Conservation (phyloP, 305 asterid genomes). For the Plantago coronopus region DNA sequence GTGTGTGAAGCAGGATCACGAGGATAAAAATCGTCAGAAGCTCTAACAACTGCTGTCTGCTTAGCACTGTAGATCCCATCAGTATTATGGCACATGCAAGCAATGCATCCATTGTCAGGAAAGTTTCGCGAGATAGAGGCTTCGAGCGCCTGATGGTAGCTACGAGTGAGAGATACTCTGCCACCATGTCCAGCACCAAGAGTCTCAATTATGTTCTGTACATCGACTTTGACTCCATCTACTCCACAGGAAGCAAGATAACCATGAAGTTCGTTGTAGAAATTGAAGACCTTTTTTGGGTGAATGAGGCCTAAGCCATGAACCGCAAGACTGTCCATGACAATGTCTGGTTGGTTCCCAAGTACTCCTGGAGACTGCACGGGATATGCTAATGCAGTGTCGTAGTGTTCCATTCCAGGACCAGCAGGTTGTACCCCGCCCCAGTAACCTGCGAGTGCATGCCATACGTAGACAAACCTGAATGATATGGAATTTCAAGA, state of each 20-base stretch:
- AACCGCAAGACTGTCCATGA: conserved; percentile 90
- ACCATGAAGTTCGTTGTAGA: conserved; percentile 89
- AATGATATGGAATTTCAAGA: no score
- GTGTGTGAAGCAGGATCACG: conserved; percentile 98
- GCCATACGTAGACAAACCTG: conserved; percentile 91
- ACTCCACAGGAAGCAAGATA: conserved; percentile 91
- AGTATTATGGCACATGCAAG: conserved; percentile 97
- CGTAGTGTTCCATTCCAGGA: conserved; percentile 91
- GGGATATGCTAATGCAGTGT: conserved; percentile 77
- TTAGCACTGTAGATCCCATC: conserved; percentile 80
- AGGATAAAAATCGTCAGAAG: conserved; percentile 93
- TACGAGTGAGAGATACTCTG: conserved; percentile 85
- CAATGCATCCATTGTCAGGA: conserved; percentile 78
- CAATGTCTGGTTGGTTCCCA: conserved; percentile 97
- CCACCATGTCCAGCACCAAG: conserved; percentile 99
- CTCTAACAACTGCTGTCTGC: conserved; percentile 85
- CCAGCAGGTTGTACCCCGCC: conserved; percentile 94
- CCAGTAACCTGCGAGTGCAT: conserved; percentile 98
- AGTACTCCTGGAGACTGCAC: conserved; percentile 90
- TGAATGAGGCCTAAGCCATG: conserved; percentile 90
- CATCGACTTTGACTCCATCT: conserved; percentile 98
- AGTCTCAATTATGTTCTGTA: conserved; percentile 93
- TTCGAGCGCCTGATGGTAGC: conserved; percentile 91
- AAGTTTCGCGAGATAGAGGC: conserved; percentile 79
- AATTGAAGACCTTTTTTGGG: conserved; percentile 85